Evolutionary conservation across 2,329 filamentous ascomycete genomes (phyloP).

Genomic region (Cladophialophora exuberans): DNA sequence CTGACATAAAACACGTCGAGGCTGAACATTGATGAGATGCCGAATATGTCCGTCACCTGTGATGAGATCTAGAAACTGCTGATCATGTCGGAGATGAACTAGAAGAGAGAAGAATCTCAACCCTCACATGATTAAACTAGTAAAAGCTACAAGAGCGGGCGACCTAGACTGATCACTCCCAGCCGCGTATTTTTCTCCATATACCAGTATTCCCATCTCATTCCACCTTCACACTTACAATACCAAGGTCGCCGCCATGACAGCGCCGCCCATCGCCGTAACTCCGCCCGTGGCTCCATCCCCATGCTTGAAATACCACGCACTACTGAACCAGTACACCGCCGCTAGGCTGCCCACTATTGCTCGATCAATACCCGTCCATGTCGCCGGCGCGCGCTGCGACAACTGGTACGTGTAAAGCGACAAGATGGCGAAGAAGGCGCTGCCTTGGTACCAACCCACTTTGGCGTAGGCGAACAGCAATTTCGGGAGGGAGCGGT

Average conservation of each 20-base stretch:
- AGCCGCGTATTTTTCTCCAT: not conserved
- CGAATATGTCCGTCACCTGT: too few relatives aligned
- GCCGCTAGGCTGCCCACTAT: conserved; percentile 30
- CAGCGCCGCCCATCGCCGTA: conserved; percentile 27
- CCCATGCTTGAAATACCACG: conserved; percentile 34
- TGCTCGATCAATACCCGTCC: conserved; percentile 26
- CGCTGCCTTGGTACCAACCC: conserved; percentile 25
- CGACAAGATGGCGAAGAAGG: conserved; percentile 22
- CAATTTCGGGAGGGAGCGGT: conserved; percentile 16
- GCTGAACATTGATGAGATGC: too few relatives aligned
- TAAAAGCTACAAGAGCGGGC: too few relatives aligned
- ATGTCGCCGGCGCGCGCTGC: conserved; percentile 13
- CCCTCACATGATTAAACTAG: too few relatives aligned
- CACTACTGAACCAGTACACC: conserved; percentile 34
- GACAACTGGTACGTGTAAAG: conserved; percentile 24
- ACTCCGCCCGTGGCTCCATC: conserved; percentile 29
- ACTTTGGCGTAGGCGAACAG: conserved; percentile 21
- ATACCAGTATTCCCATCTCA: not conserved
- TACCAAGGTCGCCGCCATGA: conserved; percentile 30
- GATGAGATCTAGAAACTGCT: too few relatives aligned
- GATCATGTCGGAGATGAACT: too few relatives aligned
- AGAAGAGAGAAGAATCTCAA: too few relatives aligned
- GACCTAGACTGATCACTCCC: too few relatives aligned
- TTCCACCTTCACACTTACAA: not conserved
- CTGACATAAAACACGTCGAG: too few relatives aligned